phyloP scores from a whole-genome alignment of 208 protist genomes.

The Leishmania lainsoni region DNA sequence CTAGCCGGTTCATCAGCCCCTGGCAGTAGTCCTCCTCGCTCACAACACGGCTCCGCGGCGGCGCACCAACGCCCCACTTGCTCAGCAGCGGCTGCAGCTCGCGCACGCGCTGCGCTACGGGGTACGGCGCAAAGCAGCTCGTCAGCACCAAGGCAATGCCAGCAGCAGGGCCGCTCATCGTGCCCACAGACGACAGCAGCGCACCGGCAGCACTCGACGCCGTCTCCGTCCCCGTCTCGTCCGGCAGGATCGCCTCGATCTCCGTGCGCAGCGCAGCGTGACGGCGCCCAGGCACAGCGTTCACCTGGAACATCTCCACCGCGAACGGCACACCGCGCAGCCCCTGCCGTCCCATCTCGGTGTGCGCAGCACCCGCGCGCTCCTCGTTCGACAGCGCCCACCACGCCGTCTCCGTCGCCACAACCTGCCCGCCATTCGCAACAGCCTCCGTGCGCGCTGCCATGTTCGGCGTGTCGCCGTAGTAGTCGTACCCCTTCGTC shows the following conservation, averaged over 20 bases:
- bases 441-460: conserved; percentile 75
- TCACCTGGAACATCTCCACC: conserved; percentile 69
- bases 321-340: conserved; percentile 61
- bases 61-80: conserved; percentile 4
- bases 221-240: conserved; percentile 17
- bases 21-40: conserved; percentile 8
- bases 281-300: conserved; percentile 44
- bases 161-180: conserved; percentile 17
- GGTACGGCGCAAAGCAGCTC: conserved; percentile 49
- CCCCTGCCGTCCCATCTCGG: conserved; percentile 34
- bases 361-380: conserved; percentile 29
- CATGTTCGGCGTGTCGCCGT: conserved; percentile 7
- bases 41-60: conserved; percentile 3
- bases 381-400: conserved; percentile 36
- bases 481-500: conserved; percentile 58
- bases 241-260: conserved; percentile 37
- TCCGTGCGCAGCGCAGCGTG: conserved; percentile 55
- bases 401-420: conserved; percentile 50
- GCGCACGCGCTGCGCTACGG: conserved; percentile 7
- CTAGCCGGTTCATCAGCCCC: conserved; percentile 2
- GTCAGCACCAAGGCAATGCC: conserved; percentile 34
- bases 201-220: conserved; percentile 23
- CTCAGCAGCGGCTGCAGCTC: conserved; percentile 9
- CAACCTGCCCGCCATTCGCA: conserved; percentile 76
- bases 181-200: conserved; percentile 28